phyloP scores from a whole-genome alignment of 345 rosid species.

The Erucastrum elatum region DNA sequence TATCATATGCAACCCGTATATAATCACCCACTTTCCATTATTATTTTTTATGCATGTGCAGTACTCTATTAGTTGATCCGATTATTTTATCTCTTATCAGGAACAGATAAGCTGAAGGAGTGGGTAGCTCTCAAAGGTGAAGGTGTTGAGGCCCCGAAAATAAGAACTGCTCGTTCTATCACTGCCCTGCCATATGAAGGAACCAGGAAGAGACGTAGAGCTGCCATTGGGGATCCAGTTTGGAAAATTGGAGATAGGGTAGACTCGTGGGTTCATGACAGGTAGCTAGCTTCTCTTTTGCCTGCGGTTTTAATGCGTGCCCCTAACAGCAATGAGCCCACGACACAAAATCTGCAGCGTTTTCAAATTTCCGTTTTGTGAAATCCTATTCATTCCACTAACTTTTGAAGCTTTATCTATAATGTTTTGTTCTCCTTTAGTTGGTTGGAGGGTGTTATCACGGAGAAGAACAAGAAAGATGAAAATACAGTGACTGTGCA shows the following conservation, averaged over 20 bases:
- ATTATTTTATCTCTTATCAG: constrained; percentile 39
- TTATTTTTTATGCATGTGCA: constrained; percentile 4
- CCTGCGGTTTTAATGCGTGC: neutral
- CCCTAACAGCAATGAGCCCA: neutral
- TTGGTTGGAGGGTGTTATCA: no score
- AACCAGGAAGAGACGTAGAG: constrained; percentile 92
- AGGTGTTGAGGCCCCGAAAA: constrained; percentile 61
- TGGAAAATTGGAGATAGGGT: constrained; percentile 96
- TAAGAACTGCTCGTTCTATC: constrained; percentile 72
- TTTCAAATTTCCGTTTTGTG: neutral
- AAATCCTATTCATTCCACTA: no score
- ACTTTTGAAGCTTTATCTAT: no score
- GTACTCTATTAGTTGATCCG: neutral
- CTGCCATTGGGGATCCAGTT: constrained; percentile 62
- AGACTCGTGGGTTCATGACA: constrained; percentile 79
- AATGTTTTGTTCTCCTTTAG: no score
- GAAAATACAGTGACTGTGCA: no score
- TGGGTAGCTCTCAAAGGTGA: constrained; percentile 76
- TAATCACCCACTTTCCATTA: neutral
- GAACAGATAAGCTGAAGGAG: constrained; percentile 74
- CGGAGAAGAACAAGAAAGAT: no score
- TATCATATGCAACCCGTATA: neutral
- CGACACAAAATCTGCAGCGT: neutral
- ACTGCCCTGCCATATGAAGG: constrained; percentile 68
- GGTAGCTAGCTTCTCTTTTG: constrained; percentile 45